Evolutionary conservation across 1,284 basidiomycete genomes (phyloP), one percentile per base, ranked within the genome.

Genomic region (Mycosarcoma mackinlayi): DNA sequence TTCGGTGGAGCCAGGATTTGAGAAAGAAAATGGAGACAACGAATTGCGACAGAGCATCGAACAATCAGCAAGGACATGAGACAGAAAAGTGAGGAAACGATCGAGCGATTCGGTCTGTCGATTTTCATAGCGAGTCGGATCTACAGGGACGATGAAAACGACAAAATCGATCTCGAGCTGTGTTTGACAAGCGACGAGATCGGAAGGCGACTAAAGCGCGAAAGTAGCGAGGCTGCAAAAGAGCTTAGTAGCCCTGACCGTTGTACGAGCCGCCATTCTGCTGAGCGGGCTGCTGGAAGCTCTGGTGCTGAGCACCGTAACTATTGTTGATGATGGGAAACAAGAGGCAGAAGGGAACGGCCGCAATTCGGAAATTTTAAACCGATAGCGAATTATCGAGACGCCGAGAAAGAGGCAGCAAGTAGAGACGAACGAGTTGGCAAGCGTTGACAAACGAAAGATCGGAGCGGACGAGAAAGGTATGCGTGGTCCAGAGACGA

Each of bases 161-260:
- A 45, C 19, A 51, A 25, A 19, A 28, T 24, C n/a, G 35, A 35
- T 14, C 40, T 14, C 49, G 35, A 30, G 24, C 39, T 21, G 28
- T 5, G 38, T 28, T 28, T 31, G 33, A 28, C 33, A 18, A 27
- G 45, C 27, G 13, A 40, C 38, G 13, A 25, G 14, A 25, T 14
- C 8, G 38, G 16, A 23, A 6, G 19, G 23, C 5, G 21, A 34
- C 21, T 40, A 37, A 19, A 24, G 24, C 19, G 14, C 19, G 30
- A 34, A 14, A 21, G 50, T 44, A 30, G 52, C 25, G 13, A 25
- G 16, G 45, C 16, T 3, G 23, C n/a, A 25, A 18, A 34, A 3
- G 7, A 28, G 41, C 46, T 68, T 71, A 77, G 56, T 77, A 77
- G 37, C 69, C 66, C 53, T 73, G 73, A 39, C 66, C 62, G 44